Evolutionary conservation across 495 filamentous ascomycete species (phyloP).

Genomic region (Emericellopsis terricola): DNA sequence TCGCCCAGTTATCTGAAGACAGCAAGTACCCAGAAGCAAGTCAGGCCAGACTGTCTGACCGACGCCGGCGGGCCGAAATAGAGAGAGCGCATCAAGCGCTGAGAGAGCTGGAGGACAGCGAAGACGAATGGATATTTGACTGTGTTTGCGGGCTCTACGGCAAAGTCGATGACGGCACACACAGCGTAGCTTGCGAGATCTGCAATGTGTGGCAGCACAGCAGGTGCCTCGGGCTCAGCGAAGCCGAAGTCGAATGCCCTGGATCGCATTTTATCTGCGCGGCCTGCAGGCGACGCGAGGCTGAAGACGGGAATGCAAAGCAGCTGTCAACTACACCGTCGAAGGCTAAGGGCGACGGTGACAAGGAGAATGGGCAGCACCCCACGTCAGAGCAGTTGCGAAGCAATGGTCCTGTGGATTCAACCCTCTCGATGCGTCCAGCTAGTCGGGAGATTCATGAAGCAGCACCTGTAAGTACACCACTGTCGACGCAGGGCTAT

Average conservation of each 20-base stretch:
- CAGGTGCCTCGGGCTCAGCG: slow-evolving; percentile 64
- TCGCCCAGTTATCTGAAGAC: slow-evolving; percentile 60
- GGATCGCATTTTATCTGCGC: slow-evolving; percentile 82
- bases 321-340: too few species aligned
- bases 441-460: too few species aligned
- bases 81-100: slow-evolving; percentile 58
- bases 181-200: slow-evolving; percentile 85
- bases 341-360: too few species aligned
- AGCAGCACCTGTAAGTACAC: too few species aligned
- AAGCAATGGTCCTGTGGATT: too few species aligned
- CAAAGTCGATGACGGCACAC: slow-evolving; percentile 79
- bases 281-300: slow-evolving; percentile 45
- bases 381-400: too few species aligned
- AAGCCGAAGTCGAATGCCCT: slow-evolving; percentile 61
- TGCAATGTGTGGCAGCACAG: slow-evolving; percentile 97
- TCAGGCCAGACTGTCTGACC: slow-evolving; percentile 53
- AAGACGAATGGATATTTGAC: slow-evolving; percentile 88
- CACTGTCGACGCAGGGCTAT: too few species aligned
- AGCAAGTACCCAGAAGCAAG: slow-evolving; percentile 46
- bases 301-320: too few species aligned
- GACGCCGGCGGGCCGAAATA: slow-evolving; percentile 59
- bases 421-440: too few species aligned
- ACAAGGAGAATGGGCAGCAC: too few species aligned
- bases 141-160: slow-evolving; percentile 83
- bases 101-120: slow-evolving; percentile 48